Evolutionary conservation across 805 yeast genomes (phyloP).

Genomic region (Candida argentea): DNA sequence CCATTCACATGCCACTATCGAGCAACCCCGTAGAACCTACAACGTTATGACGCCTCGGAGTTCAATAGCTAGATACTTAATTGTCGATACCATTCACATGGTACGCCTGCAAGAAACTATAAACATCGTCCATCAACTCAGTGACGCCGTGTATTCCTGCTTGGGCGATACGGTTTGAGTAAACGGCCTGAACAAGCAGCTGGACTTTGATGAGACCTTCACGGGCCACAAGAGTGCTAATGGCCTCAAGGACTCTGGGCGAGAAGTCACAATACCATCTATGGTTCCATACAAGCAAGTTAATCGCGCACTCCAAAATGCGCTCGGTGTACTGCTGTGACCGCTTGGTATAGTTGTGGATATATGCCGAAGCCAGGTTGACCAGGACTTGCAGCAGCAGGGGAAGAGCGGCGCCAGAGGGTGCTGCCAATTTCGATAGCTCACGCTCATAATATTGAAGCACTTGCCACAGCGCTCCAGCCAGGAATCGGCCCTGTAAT

Average conservation of each 20-base stretch:
- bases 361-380: slow-evolving; percentile 5
- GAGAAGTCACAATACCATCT: slow-evolving; percentile 95
- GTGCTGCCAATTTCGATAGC: slow-evolving; percentile 18
- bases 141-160: slow-evolving; percentile 42
- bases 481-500: slow-evolving; percentile 64
- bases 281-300: slow-evolving; percentile 92
- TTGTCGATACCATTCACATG: slow-evolving; percentile 34
- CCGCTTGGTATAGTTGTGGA: slow-evolving; percentile 28
- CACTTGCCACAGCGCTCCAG: slow-evolving; percentile 66
- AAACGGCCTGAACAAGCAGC: slow-evolving; percentile 59
- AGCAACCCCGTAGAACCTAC: no score
- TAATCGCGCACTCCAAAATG: slow-evolving; percentile 61
- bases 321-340: slow-evolving; percentile 38
- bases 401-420: neutral
- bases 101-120: slow-evolving; percentile 38
- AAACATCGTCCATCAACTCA: slow-evolving; percentile 44
- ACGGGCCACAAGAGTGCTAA: slow-evolving; percentile 54
- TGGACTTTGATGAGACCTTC: slow-evolving; percentile 74
- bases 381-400: slow-evolving; percentile 3
- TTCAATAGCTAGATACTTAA: no score
- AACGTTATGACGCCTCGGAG: no score
- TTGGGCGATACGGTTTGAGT: slow-evolving; percentile 26
- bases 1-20: no score
- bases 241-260: slow-evolving; percentile 48
- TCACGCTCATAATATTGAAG: slow-evolving; percentile 55